A percentile compares a stretch with the other conserved stretches of the same genome.
phyloP scores from a whole-genome alignment of 139 green algal species.

The Chlorella sp. region DNA sequence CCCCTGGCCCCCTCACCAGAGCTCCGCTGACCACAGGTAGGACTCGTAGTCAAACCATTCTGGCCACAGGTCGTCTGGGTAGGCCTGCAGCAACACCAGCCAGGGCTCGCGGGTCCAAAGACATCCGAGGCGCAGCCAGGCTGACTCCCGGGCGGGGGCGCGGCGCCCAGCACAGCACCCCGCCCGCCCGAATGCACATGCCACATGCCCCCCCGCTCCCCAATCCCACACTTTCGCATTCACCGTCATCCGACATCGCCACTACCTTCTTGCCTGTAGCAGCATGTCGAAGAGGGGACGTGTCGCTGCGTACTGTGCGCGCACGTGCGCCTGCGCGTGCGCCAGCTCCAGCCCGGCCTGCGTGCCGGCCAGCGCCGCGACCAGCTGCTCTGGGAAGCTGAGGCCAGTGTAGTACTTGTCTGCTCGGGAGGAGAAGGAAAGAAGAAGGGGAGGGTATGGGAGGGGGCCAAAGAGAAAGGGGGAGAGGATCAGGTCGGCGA shows the following conservation, averaged over 20 bases:
- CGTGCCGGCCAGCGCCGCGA: constrained; percentile 39
- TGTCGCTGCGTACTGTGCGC: constrained; percentile 35
- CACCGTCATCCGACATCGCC: too few relatives aligned
- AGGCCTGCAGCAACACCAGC: too few relatives aligned
- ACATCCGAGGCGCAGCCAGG: too few relatives aligned
- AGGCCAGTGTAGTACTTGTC: constrained; percentile 54
- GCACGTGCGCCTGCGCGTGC: constrained; percentile 53
- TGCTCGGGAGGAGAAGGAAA: constrained; percentile 59
- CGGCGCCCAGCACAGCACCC: too few relatives aligned
- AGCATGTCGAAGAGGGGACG: constrained; percentile 49
- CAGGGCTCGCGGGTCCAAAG: too few relatives aligned
- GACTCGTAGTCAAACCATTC: constrained; percentile 54
- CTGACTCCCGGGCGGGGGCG: too few relatives aligned
- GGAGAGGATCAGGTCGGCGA: neutral
- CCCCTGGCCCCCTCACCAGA: too few relatives aligned
- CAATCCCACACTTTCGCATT: too few relatives aligned
- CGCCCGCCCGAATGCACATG: too few relatives aligned
- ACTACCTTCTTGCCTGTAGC: too few relatives aligned
- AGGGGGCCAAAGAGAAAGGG: neutral
- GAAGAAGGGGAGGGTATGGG: neutral
- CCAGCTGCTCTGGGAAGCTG: constrained; percentile 33
- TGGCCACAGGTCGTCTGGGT: constrained; percentile 49
- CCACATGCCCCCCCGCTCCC: too few relatives aligned
- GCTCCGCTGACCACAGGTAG: constrained; percentile 73
- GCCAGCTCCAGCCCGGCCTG: constrained; percentile 36